Evolutionary conservation across 768 basidiomycete genomes (phyloP), one percentile per base, ranked within the genome.

Genomic region (Tylopilus felleus): DNA sequence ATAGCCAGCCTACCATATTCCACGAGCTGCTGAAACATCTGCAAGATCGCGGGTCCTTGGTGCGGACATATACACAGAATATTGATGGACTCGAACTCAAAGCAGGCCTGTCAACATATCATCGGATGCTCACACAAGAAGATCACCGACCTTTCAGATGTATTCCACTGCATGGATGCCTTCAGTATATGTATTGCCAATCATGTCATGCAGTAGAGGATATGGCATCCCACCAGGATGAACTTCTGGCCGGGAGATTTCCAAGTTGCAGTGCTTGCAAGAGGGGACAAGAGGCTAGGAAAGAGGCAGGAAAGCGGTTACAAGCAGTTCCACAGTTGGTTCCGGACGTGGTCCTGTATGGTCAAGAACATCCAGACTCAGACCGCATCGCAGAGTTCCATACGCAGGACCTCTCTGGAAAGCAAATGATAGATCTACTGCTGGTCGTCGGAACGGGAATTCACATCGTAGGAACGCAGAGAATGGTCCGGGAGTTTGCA

Each of bases 61-160:
- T 59, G 7, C 29, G 41, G 22, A 13, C 55, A 36, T 60, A 60
- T 21, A 60, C 57, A 1, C 57, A 60, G 28, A 60, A 60, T n/a
- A 55, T 60, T 0, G 48, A 60, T 36, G 41, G 57, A 1, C 41
- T 60, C 1, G 57, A 60, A 45, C 47, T 44, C 2, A 59, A 47
- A 40, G 44, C 49, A 8, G 60, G 60, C 2, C 1, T 60, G 0
- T 39, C 47, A 0, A 55, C 53, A 5, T 52, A 58, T 39, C 56
- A 60, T 54, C 52, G 16, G n/a, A 4, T 33, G 0, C 9, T n/a
- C 8, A 19, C 1, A 6, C 4, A 13, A 31, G 0, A 39, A 4
- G 8, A 45, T 27, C 14, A 23, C 2, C 22, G 2, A 19, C 3
- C 5, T 0, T n/a, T 1, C 8, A 58, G 28, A 55, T 60, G 53